Conservation (phyloP, 2,329 filamentous ascomycete species). For the Pseudogymnoascus sp. region DNA sequence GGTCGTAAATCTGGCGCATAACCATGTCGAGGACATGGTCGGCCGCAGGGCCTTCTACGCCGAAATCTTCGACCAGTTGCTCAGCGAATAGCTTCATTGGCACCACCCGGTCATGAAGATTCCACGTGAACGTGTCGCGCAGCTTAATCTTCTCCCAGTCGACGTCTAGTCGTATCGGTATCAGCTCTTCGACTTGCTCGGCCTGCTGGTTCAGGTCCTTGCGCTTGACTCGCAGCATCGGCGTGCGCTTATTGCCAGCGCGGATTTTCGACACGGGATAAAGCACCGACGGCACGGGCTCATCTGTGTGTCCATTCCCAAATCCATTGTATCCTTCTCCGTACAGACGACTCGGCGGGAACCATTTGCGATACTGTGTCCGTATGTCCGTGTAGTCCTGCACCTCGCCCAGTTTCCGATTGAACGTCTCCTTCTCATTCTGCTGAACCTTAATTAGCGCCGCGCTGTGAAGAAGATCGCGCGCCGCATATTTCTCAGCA, state of each 20-base stretch:
- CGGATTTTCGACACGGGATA: constrained; percentile 73
- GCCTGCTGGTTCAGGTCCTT: constrained; percentile 79
- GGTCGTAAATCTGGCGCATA: constrained; percentile 68
- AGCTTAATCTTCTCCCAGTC: constrained; percentile 94
- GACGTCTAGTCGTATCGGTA: constrained; percentile 84
- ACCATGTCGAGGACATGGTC: constrained; percentile 55
- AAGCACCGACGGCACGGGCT: constrained; percentile 53
- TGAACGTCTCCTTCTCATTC: constrained; percentile 46
- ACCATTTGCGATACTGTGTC: constrained; percentile 45
- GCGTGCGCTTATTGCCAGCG: constrained; percentile 67
- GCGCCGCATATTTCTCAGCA: constrained; percentile 55
- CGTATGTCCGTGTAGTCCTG: constrained; percentile 59
- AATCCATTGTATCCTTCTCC: constrained; percentile 78
- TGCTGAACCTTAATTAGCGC: constrained; percentile 41
- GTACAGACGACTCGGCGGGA: constrained; percentile 49
- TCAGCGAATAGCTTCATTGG: constrained; percentile 74
- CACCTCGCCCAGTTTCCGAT: constrained; percentile 57
- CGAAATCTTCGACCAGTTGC: constrained; percentile 86
- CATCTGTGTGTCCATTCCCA: constrained; percentile 79
- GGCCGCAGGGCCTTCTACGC: constrained; percentile 61
- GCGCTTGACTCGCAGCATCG: constrained; percentile 62
- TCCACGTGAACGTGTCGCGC: constrained; percentile 97
- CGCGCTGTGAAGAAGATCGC: constrained; percentile 50
- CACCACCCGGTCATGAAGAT: constrained; percentile 82
- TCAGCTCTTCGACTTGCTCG: constrained; percentile 82